Conservation (phyloP, 164 flowering plant species). For the Warburgia ugandensis region DNA sequence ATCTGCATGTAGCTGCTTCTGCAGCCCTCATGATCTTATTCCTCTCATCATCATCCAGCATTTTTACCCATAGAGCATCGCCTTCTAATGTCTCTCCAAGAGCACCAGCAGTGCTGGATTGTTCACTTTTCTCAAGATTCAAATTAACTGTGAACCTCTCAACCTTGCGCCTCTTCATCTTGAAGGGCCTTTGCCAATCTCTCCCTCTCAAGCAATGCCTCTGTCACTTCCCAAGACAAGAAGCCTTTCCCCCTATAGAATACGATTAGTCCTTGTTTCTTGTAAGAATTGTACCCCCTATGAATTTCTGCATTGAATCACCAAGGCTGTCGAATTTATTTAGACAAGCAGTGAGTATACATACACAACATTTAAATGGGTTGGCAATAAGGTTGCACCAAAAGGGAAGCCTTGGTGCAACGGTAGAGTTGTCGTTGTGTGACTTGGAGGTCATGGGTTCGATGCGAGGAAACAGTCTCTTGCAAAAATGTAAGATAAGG, state of each 20-base stretch:
- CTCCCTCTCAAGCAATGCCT: slow-evolving; percentile 74
- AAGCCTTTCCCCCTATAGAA: slow-evolving; percentile 89
- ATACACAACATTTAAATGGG: no score
- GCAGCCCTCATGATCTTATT: slow-evolving; percentile 60
- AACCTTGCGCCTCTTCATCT: slow-evolving; percentile 84
- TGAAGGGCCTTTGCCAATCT: slow-evolving; percentile 68
- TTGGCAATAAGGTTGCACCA: no score
- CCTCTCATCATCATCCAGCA: slow-evolving; percentile 38
- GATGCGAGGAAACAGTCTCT: no score
- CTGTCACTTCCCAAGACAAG: slow-evolving; percentile 68
- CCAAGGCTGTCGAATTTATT: no score
- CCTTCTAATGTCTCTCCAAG: slow-evolving; percentile 84
- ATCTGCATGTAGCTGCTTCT: slow-evolving; percentile 49
- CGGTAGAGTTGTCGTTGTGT: no score
- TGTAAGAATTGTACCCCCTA: slow-evolving; percentile 80
- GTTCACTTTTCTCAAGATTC: slow-evolving; percentile 22
- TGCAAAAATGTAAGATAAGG: no score
- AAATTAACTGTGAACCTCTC: slow-evolving; percentile 49
- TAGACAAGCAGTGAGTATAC: no score
- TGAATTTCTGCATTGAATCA: slow-evolving; percentile 87
- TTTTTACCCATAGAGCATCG: slow-evolving; percentile 76
- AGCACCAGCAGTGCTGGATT: slow-evolving; percentile 58
- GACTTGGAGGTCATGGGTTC: no score
- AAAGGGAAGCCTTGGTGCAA: no score
- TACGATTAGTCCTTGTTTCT: slow-evolving; percentile 87